Evolutionary conservation across 495 filamentous ascomycete species (phyloP).

Genomic region (Xylaria flabelliformis): DNA sequence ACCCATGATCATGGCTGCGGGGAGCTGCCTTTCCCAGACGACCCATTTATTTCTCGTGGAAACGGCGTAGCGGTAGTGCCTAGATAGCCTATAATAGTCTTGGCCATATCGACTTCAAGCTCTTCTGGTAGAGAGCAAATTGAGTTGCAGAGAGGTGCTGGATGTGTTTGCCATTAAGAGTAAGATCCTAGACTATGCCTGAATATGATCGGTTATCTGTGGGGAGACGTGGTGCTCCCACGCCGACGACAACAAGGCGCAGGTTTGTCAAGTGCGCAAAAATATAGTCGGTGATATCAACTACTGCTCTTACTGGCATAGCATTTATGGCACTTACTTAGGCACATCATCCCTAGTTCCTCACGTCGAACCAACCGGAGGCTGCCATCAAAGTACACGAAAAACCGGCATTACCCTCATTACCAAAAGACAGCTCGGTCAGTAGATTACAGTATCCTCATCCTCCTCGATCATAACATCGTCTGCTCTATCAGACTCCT

Average conservation of each 20-base stretch:
- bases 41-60: slow-evolving; percentile 19
- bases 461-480: slow-evolving; percentile 76
- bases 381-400: slow-evolving; percentile 16
- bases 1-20: slow-evolving; percentile 1
- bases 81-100: background rate
- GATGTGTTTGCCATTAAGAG: background rate
- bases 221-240: background rate
- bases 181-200: background rate
- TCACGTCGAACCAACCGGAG: slow-evolving; percentile 10
- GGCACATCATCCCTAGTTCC: background rate
- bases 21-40: slow-evolving; percentile 23
- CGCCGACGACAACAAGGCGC: background rate
- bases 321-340: slow-evolving; percentile 8
- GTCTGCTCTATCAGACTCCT: slow-evolving; percentile 68
- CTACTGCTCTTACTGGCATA: slow-evolving; percentile 9
- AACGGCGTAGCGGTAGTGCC: background rate
- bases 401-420: slow-evolving; percentile 4
- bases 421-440: slow-evolving; percentile 27
- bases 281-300: slow-evolving; percentile 4
- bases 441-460: slow-evolving; percentile 89
- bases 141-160: background rate
- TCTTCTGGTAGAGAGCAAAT: background rate
- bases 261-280: background rate
- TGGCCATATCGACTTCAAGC: background rate
- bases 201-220: background rate